phyloP scores from a whole-genome alignment of 169 alveolate species.

The Plasmodium falciparum region DNA sequence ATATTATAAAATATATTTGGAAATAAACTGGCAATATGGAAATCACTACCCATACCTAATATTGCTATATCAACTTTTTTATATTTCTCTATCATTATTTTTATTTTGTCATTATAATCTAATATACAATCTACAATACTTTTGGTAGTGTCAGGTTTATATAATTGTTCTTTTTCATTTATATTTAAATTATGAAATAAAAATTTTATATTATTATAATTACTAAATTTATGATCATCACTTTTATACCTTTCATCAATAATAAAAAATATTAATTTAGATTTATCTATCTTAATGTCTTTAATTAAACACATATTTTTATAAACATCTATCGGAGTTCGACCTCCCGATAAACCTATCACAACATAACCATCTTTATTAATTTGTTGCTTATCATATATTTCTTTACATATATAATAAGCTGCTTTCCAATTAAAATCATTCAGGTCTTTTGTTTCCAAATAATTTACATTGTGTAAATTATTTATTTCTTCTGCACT shows the following conservation, averaged over 20 bases:
- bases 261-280: constrained; percentile 55
- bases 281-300: constrained; percentile 47
- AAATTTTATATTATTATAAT: constrained; percentile 60
- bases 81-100: constrained; percentile 30
- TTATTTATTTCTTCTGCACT: constrained; percentile 13
- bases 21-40: constrained; percentile 55
- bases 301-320: constrained; percentile 53
- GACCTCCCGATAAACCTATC: constrained; percentile 67
- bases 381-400: constrained; percentile 35
- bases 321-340: constrained; percentile 69
- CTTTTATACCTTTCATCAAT: constrained; percentile 69
- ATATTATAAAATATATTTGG: constrained; percentile 48
- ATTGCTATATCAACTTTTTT: constrained; percentile 53
- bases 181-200: constrained; percentile 45
- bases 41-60: constrained; percentile 74
- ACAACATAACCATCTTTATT: constrained; percentile 49
- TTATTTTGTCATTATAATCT: constrained; percentile 68
- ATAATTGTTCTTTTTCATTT: constrained; percentile 52
- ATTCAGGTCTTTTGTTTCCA: constrained; percentile 25
- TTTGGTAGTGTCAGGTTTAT: constrained; percentile 39
- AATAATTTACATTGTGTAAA: constrained; percentile 54
- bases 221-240: constrained; percentile 58
- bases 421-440: constrained; percentile 57
- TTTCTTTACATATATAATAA: constrained; percentile 63
- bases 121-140: constrained; percentile 36